These are phyloP conservation scores for Entomortierella chlamydospora DNA, from an alignment of 192 early-diverging fungal genomes.

Conservation along the genomic window DNA sequence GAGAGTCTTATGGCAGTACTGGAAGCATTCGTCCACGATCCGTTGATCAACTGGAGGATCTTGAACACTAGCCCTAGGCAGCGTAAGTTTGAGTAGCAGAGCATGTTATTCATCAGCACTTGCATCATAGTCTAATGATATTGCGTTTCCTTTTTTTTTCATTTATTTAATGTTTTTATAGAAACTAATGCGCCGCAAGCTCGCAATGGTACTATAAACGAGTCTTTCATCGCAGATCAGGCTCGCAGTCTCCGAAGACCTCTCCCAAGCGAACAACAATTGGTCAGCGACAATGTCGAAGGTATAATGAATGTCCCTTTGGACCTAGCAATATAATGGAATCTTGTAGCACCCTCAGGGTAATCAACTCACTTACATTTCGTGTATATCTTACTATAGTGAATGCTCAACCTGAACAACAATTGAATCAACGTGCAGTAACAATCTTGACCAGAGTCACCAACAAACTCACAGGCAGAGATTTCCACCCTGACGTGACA, in stretches of 20 bases:
- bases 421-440: constrained; percentile 67
- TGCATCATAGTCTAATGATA: not conserved
- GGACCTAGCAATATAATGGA: not conserved
- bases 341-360: no score
- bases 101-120: not conserved
- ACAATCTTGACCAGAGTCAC: constrained; percentile 88
- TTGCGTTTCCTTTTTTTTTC: not conserved
- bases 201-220: constrained; percentile 2
- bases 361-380: not conserved
- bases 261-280: constrained; percentile 33
- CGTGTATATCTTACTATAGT: not conserved
- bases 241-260: constrained; percentile 40
- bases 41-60: constrained; percentile 91
- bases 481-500: constrained; percentile 84
- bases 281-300: constrained; percentile 35
- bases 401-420: constrained; percentile 42
- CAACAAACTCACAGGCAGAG: constrained; percentile 91
- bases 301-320: not conserved
- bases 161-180: constrained; percentile 7
- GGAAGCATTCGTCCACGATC: constrained; percentile 98
- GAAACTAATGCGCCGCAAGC: constrained; percentile 24
- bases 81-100: not conserved
- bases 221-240: constrained; percentile 31
- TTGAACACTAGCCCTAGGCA: constrained; percentile 61
- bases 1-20: constrained; percentile 98